A percentile compares a stretch with the other conserved stretches of the same genome.
Evolutionary conservation across 805 yeast species (phyloP).

Genomic region (Suhomyces tanzawaensis): DNA sequence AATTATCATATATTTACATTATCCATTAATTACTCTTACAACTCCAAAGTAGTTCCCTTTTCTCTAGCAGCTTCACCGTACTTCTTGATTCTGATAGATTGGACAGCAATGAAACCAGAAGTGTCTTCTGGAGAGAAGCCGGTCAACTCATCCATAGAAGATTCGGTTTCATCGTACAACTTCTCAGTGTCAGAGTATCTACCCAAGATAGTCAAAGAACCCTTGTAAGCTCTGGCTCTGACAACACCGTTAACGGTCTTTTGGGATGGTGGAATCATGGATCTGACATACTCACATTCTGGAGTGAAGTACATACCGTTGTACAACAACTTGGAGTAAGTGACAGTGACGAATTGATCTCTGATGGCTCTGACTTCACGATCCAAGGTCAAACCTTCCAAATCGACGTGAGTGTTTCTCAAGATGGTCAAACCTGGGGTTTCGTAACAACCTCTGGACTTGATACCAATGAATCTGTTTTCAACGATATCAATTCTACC

Average conservation of each 20-base stretch:
- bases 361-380: slow-evolving; percentile 97
- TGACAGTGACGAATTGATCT: slow-evolving; percentile 92
- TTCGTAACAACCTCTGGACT: slow-evolving; percentile 99
- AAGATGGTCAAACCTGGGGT: slow-evolving; percentile 96
- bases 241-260: slow-evolving; percentile 94
- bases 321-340: slow-evolving; percentile 86
- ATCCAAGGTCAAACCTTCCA: slow-evolving; percentile 95
- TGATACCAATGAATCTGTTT: slow-evolving; percentile 97
- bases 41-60: slow-evolving; percentile 54
- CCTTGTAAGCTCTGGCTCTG: slow-evolving; percentile 92
- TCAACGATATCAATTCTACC: slow-evolving; percentile 99
- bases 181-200: slow-evolving; percentile 95
- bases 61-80: slow-evolving; percentile 94
- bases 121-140: slow-evolving; percentile 98
- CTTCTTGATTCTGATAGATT: slow-evolving; percentile 97
- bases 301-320: slow-evolving; percentile 98
- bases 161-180: slow-evolving; percentile 95
- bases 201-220: slow-evolving; percentile 78
- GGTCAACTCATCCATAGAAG: slow-evolving; percentile 98
- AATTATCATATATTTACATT: slow-evolving; percentile 6
- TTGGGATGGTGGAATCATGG: slow-evolving; percentile 94
- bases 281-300: slow-evolving; percentile 93
- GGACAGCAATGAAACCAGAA: slow-evolving; percentile 95
- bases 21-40: slow-evolving; percentile 25
- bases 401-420: slow-evolving; percentile 91